Percentiles rank a stretch among this genome's conserved stretches.
Evolutionary conservation across 2,329 filamentous ascomycete genomes (phyloP).

Genomic region (Ceratocystiopsis sp.): DNA sequence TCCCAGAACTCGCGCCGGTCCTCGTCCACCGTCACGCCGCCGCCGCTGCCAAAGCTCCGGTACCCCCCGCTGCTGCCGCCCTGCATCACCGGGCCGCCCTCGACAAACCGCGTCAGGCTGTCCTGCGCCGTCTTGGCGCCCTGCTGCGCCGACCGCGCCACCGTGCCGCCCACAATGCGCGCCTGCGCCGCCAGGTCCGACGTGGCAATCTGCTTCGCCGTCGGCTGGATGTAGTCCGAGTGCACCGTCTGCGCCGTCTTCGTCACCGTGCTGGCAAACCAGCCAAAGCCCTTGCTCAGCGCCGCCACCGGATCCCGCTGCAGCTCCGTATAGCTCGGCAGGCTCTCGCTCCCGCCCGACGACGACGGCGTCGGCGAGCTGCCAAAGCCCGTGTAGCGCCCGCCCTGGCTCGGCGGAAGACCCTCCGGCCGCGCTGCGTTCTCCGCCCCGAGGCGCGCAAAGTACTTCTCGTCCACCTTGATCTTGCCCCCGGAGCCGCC

Average conservation of each 20-base stretch:
- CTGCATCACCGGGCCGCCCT: conserved; percentile 35
- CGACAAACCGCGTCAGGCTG: conserved; percentile 72
- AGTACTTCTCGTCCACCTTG: conserved; percentile 72
- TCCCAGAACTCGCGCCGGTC: conserved; percentile 84
- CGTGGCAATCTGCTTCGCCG: conserved; percentile 73
- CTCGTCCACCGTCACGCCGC: conserved; percentile 30
- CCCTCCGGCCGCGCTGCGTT: conserved; percentile 62
- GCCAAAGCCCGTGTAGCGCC: conserved; percentile 84
- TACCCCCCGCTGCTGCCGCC: conserved; percentile 7
- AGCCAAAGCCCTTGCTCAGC: conserved; percentile 82
- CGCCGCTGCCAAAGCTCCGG: conserved; percentile 11
- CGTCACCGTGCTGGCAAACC: conserved; percentile 74
- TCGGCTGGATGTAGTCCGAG: conserved; percentile 81
- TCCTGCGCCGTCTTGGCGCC: conserved; percentile 63
- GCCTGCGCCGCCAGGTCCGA: conserved; percentile 58
- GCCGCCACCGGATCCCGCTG: conserved; percentile 82
- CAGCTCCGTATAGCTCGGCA: conserved; percentile 69
- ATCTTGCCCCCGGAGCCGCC: conserved; percentile 25
- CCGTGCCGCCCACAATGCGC: conserved; percentile 44
- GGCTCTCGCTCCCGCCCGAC: conserved; percentile 23
- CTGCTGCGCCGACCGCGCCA: conserved; percentile 47
- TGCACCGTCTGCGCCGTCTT: conserved; percentile 88
- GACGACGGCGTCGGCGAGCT: conserved; percentile 44
- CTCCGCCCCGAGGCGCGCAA: conserved; percentile 65
- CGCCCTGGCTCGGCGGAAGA: conserved; percentile 74